These are phyloP conservation scores for Herpetospermum pedunculosum DNA, from an alignment of 306 rosid genomes.

Conservation along the genomic window DNA sequence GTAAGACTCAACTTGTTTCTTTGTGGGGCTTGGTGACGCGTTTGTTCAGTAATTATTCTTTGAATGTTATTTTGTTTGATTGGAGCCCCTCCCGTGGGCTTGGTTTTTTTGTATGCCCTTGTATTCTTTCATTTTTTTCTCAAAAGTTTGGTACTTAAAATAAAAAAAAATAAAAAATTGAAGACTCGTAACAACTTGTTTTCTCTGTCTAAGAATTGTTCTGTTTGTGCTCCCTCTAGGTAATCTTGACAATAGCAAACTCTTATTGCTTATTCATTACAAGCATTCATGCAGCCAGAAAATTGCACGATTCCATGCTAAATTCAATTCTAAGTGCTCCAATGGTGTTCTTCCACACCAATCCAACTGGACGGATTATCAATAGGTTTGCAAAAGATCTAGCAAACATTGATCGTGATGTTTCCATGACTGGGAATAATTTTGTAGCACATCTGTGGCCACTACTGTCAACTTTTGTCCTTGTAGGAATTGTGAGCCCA, in stretches of 20 bases:
- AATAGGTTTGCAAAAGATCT: conserved; percentile 79
- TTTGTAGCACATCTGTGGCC: conserved; percentile 71
- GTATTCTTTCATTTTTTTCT: no score
- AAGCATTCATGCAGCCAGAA: conserved; percentile 59
- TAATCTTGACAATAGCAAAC: conserved; percentile 52
- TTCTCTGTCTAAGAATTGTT: background rate
- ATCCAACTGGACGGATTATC: conserved; percentile 77
- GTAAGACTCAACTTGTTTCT: no score
- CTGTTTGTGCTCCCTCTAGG: conserved; percentile 31
- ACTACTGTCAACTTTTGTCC: conserved; percentile 69
- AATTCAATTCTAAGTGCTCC: conserved; percentile 54
- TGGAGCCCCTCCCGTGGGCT: no score
- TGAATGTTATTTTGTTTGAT: no score
- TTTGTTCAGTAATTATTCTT: no score
- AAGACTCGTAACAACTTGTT: no score
- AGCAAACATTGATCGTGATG: conserved; percentile 59
- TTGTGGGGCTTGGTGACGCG: no score
- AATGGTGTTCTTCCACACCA: conserved; percentile 82
- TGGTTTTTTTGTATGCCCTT: no score
- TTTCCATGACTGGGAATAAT: conserved; percentile 28
- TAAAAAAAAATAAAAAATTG: no score
- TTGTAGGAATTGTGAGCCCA: conserved; percentile 72
- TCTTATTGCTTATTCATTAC: conserved; percentile 66
- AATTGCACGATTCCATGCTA: conserved; percentile 54
- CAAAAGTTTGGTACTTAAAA: no score